These are phyloP conservation scores for Calonectria hawksworthii DNA, from an alignment of 2,329 filamentous ascomycete genomes.

Conservation along the genomic window DNA sequence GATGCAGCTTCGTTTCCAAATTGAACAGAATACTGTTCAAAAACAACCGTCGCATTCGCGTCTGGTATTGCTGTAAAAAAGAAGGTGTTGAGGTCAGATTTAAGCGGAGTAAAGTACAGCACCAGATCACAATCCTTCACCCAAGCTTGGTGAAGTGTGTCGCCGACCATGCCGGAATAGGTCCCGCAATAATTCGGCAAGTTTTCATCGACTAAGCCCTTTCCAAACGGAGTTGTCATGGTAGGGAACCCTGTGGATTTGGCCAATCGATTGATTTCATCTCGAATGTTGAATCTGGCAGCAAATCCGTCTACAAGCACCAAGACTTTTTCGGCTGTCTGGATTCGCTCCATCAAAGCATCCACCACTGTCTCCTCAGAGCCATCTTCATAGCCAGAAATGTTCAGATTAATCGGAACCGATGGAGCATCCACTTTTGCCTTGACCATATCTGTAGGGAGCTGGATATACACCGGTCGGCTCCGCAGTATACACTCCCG, in stretches of 20 bases:
- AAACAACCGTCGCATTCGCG: not conserved
- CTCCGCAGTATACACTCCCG: conserved; percentile 4
- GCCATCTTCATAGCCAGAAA: not conserved
- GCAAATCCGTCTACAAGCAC: conserved; percentile 67
- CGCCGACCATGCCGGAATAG: conserved; percentile 45
- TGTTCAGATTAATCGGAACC: not conserved
- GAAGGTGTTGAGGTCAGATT: conserved; percentile 31
- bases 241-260: conserved; percentile 61
- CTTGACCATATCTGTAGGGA: conserved; percentile 20
- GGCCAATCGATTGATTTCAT: conserved; percentile 59
- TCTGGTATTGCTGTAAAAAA: conserved; percentile 17
- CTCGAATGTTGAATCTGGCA: conserved; percentile 56
- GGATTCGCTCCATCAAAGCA: conserved; percentile 49
- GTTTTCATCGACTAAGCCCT: conserved; percentile 64
- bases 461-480: conserved; percentile 23
- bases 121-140: conserved; percentile 20
- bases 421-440: not conserved
- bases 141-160: not conserved
- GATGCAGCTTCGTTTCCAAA: not conserved
- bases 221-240: conserved; percentile 62
- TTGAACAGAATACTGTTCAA: conserved; percentile 2
- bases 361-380: not conserved
- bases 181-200: conserved; percentile 63
- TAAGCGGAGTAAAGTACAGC: conserved; percentile 25
- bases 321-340: conserved; percentile 60